Evolutionary conservation across 2,329 filamentous ascomycete species (phyloP), one percentile per base, ranked within the genome.

Genomic region (Colletotrichum lupini): DNA sequence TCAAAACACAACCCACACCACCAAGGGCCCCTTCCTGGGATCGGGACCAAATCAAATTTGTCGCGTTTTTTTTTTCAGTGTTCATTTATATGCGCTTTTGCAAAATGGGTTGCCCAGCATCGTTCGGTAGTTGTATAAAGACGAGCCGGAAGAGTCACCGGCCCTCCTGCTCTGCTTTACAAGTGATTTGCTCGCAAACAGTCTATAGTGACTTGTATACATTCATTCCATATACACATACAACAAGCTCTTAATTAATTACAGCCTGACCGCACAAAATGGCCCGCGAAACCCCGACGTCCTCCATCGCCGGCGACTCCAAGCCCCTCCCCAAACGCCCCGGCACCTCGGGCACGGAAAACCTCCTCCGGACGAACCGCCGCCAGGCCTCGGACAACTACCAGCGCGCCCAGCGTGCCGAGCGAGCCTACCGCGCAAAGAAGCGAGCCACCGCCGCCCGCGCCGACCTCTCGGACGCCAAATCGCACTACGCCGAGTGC

Each of bases 341-440:
- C 5, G 82, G 83, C 70, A 85, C 85, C 16, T 83, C 84, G 0
- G 83, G 83, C 67, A 87, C 85, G 22, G 83, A 85, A 75, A 81
- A 82, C 74, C 77, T 85, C 37, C 82, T 86, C 55, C 79, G 80
- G 58, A 81, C 80, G 65, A 82, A 80, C 68, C 81, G 82, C 30
- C 82, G 79, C 49, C 77, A 80, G 53, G 83, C 84, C 32, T 82
- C 83, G 14, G 77, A 83, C 67, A 79, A 82, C 42, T 81, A 82
- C 70, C 76, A 80, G 56, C 80, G 81, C 60, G 85, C 85, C 4
- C 79, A 81, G 70, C 79, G 80, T 24, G 83, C 84, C 62, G 84
- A 87, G 79, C 79, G 79, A 49, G 77, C 80, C 55, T 87, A 86
- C 80, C 80, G 79, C 52, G 79, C 83, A 42, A 81, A 79, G 71